These are phyloP conservation scores for Hordeum pubiflorum DNA, from an alignment of 202 grass and related monocot species.

Conservation along the genomic window DNA sequence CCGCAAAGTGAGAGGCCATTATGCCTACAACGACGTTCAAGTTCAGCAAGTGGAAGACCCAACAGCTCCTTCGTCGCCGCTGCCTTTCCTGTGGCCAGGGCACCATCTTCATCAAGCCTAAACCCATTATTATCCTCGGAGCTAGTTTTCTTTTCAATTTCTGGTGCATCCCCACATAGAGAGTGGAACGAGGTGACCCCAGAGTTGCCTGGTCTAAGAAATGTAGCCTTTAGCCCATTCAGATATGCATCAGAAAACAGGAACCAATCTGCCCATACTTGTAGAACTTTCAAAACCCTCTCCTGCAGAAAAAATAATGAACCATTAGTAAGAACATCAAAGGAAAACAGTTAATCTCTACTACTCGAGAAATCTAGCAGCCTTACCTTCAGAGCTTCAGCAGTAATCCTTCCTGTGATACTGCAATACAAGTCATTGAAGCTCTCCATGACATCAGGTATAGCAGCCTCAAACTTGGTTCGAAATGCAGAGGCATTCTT, in stretches of 20 bases:
- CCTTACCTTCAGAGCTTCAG: conserved; percentile 92
- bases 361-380: conserved; percentile 1
- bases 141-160: conserved; percentile 77
- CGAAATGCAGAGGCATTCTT: conserved; percentile 96
- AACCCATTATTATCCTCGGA: conserved; percentile 50
- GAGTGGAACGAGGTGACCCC: conserved; percentile 74
- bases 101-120: conserved; percentile 87
- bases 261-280: conserved; percentile 99
- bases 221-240: conserved; percentile 79
- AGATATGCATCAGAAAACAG: conserved; percentile 98
- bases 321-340: conserved; percentile 20
- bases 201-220: conserved; percentile 82
- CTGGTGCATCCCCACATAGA: conserved; percentile 79
- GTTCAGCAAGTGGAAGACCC: conserved; percentile 80
- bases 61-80: conserved; percentile 78
- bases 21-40: conserved; percentile 87
- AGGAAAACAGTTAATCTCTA: not conserved
- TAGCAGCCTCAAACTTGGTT: conserved; percentile 83
- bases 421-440: conserved; percentile 91
- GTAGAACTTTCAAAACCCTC: conserved; percentile 92
- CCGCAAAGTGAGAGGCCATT: conserved; percentile 88
- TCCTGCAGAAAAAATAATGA: conserved; percentile 54
- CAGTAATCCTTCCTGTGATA: conserved; percentile 93
- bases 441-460: conserved; percentile 94
- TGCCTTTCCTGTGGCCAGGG: conserved; percentile 78